Evolutionary conservation across 192 early-diverging fungal species (phyloP), one percentile per base, ranked within the genome.

Genomic region (Dimargaris xerosporica): DNA sequence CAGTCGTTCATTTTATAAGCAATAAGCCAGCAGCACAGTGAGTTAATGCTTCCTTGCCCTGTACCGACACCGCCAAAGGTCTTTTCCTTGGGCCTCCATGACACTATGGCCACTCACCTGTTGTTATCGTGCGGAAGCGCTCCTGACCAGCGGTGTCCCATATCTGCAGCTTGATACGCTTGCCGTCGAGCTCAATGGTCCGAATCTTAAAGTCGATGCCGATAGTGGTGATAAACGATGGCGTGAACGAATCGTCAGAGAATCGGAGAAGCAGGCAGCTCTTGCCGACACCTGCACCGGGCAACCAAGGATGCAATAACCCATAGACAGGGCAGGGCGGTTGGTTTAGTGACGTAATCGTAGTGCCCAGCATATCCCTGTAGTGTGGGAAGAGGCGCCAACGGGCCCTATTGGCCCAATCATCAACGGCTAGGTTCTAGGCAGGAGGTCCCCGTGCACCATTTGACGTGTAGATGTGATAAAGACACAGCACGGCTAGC

Each of bases 61-160:
- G 34, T 39, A 39, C 2, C 2, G 7, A 7, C 34, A 39, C 7
- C 34, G 7, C 34, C 34, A n/a, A n/a, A n/a, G n/a, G n/a, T n/a
- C n/a, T n/a, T n/a, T n/a, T n/a, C n/a, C n/a, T 7, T 39, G 34
- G 34, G 34, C 34, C 7, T 5, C 3, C 2, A 7, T 7, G 34
- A 39, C 34, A 39, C 34, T 39, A 2, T 39, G 34, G 34, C 34
- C 13, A 51, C 47, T 58, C 77, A 91, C 90, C 89, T 13, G 94
- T 97, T 15, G 94, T 99, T 64, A 99, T 99, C 46, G 94, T 99
- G 67, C 96, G 85, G 81, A 96, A 99, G 61, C 96, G 87, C 72
- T 99, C 96, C 78, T 97, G 96, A 46, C 96, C 94, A 28, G 94
- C 94, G 9, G 94, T 99, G 76, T 99, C 94, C 96, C 96, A 99